Base-by-base conservation (phyloP, 2,329 filamentous ascomycete genomes). In the Alternaria sp. region DNA sequence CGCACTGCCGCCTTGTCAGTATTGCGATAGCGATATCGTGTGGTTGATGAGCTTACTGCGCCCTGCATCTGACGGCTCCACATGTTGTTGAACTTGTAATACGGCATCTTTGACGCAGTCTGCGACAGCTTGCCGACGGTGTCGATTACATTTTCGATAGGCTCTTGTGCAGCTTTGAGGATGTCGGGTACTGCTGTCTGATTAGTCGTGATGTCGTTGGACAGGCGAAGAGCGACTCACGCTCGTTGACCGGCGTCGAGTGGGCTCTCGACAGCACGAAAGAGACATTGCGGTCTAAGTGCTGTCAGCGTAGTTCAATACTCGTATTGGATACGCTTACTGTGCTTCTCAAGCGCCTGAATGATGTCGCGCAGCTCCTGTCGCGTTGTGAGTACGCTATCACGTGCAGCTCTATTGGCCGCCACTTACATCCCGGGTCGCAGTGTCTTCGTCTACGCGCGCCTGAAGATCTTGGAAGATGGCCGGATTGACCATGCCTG, bases 61-160 rank as follows among this genome's bases (percentile, higher is more conserved):
- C 92, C 93, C 80, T 98, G 95, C 58, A 97, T 83, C 74, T 92
- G 89, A 62, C 93, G 88, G 26, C 89, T 87, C 96, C 96, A 99
- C 78, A 93, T 88, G 60, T 86, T 84, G 81, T 97, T 97, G 84
- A 96, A 97, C 87, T 97, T 97, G 89, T 98, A 99, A 85, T 98
- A 99, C 0, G 96, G 95, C 74, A 96, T 91, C 78, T 92, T 87
- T 25, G 93, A 94, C 3, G 94, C 93, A 58, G 92, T 87, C 58
- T 86, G 82, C 65, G 88, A 87, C 47, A 99, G 87, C 69, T 90
- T 88, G 61, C 84, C 82, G 49, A 97, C 86, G 47, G 90, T 91
- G 51, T 88, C 84, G 59, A 92, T 86, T 79, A 97, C 89, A 36
- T 91, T 87, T 67, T 87, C 83, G 77, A 98, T 91, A 61, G 88